Base-by-base conservation (phyloP, 2,329 filamentous ascomycete species). In the Fusarium albidum region DNA sequence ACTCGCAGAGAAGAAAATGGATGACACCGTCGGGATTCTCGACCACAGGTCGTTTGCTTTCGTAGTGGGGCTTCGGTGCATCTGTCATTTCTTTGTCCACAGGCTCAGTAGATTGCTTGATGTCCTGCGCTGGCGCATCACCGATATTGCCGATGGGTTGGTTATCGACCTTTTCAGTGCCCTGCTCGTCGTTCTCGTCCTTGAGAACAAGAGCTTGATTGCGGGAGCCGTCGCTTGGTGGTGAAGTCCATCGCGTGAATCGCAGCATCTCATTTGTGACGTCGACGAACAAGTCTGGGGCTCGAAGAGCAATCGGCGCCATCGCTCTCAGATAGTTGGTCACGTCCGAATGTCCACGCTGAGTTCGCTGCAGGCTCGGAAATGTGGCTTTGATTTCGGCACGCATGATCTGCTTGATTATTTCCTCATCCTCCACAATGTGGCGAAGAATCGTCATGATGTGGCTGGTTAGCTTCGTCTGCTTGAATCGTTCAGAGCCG, bases 11-110 rank as follows among this genome's bases (percentile, higher is more conserved):
- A 17, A 99, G 80, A 73, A 96, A 99, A 68, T 98, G 92, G 52
- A 99, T 88, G 4, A 99, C 92, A 5, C 95, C 95, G 72, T 98
- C 95, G 0, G 94, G 92, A 57, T 95, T 92, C 71, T 97, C 93
- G 6, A 97, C 87, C 11, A 93, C 82, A 1, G 95, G 94, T 9
- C 90, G 80, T 74, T 96, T 97, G 33, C 85, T 75, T 55, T 97
- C 92, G 29, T 76, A 70, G 9, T 75, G 70, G 4, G 79, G 61
- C 72, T 94, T 96, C 4, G 83, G 79, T 15, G 78, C 82, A 65
- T 91, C 89, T 3, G 78, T 72, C 77, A 86, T 83, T 21, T 85
- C 82, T 63, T 84, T 84, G 61, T 87, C 84, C 39, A 71, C 74
- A 10, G 73, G 67, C 66, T 89, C 85, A 0, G 85, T 88, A 3